These are phyloP conservation scores for Picochlorum sp. DNA, from an alignment of 139 green algal species.

Conservation along the genomic window DNA sequence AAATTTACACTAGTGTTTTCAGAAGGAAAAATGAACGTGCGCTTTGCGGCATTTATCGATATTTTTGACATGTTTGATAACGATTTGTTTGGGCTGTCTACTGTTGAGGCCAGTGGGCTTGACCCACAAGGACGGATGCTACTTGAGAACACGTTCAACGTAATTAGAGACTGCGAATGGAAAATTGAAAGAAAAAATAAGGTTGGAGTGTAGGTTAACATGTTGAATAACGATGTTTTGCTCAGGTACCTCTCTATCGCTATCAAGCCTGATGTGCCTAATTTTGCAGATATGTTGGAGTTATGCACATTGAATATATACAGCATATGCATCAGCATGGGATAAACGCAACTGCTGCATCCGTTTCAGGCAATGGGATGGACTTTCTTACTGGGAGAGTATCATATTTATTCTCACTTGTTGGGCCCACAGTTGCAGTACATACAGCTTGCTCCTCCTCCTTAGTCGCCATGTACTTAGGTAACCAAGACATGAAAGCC, in stretches of 20 bases:
- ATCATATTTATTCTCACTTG: conserved; percentile 39
- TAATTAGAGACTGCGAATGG: conserved; percentile 13
- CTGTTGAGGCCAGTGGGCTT: conserved; percentile 14
- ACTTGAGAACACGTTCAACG: conserved; percentile 19
- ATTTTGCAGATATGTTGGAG: conserved; percentile 1
- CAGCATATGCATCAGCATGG: conserved; percentile 9
- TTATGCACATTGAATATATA: conserved; percentile 6
- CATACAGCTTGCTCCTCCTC: conserved; percentile 82
- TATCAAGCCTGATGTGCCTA: background rate
- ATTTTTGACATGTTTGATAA: conserved; percentile 47
- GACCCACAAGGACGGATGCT: conserved; percentile 28
- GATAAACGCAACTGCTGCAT: background rate
- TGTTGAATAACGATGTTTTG: background rate
- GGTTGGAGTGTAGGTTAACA: conserved; percentile 22
- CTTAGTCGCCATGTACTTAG: conserved; percentile 59
- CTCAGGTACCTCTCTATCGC: background rate
- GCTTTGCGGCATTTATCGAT: conserved; percentile 46
- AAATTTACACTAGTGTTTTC: too few relatives aligned
- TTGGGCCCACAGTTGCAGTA: conserved; percentile 20
- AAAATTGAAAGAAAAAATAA: conserved; percentile 1
- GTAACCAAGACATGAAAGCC: conserved; percentile 17
- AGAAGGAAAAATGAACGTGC: conserved; percentile 9
- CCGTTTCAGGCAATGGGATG: conserved; percentile 33
- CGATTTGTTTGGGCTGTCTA: conserved; percentile 14
- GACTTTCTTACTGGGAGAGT: conserved; percentile 38